Evolutionary conservation across 2,329 filamentous ascomycete species (phyloP), one percentile per base, ranked within the genome.

Genomic region (Alternaria atra): DNA sequence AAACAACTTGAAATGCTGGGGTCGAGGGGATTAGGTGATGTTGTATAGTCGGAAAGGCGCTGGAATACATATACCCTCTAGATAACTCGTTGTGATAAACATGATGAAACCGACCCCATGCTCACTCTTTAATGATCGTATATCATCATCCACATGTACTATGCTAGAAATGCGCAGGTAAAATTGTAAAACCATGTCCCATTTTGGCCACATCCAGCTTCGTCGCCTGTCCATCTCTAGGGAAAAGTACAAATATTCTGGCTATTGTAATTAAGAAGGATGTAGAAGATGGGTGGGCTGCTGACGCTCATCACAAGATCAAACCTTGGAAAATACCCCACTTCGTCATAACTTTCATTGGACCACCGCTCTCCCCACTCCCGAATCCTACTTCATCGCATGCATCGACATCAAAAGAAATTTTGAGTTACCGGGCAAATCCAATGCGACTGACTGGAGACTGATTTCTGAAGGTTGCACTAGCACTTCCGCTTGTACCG

Each of bases 1-100:
- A 76, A 73, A 64, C 71, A 65, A 48, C 44, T 78, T 35, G 68
- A 72, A 0, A 39, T 78, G 51, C 52, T 73, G 51, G 63, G 15
- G 9, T 1, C 34, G 17, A n/a, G 13, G 34, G 12, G 25, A 42
- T 29, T 32, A 32, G 20, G 20, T 6, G 1, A 17, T 39, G 20
- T 35, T 50, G 30, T 35, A 35, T 30, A 25, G 15, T 37, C 39
- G 12, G 20, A 25, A 37, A 50, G 46, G 3, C 30, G 20, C 23
- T 8, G 13, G 39, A 43, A 12, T 9, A 17, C 15, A 12, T 55
- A 54, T 54, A 54, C 52, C 52, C 52, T n/a, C 1, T 43, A 40
- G 46, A 32, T 12, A 37, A 25, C 46, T 37, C 13, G 13, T 35
- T 35, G 20, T 35, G 13, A 43, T 3, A 51, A 9, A 40, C 37